Evolutionary conservation across 495 filamentous ascomycete genomes (phyloP).

Genomic region (Xylaria palmicola): DNA sequence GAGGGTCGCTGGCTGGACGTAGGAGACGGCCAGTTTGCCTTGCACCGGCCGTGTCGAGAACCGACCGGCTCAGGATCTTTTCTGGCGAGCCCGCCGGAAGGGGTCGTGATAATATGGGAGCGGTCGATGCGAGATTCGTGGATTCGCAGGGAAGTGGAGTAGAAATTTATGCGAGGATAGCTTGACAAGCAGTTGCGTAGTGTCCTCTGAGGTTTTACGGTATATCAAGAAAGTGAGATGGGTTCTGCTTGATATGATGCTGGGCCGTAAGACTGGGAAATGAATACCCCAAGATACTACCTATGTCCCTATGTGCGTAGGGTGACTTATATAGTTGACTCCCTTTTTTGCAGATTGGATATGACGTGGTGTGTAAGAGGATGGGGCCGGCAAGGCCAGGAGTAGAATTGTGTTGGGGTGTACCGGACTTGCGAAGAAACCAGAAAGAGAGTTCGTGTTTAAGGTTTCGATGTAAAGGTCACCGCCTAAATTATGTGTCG

Average conservation of each 20-base stretch:
- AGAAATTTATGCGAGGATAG: slow-evolving; percentile 15
- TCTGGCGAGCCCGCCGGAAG: not conserved
- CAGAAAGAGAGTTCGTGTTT: not conserved
- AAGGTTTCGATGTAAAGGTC: slow-evolving; percentile 2
- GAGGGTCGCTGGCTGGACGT: slow-evolving; percentile 57
- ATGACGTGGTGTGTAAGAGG: slow-evolving; percentile 18
- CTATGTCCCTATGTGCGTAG: slow-evolving; percentile 17
- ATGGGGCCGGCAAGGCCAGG: slow-evolving; percentile 16
- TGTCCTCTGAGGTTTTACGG: slow-evolving; percentile 9
- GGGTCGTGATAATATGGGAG: slow-evolving; percentile 11
- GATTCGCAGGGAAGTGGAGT: slow-evolving; percentile 1
- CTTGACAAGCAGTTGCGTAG: slow-evolving; percentile 10
- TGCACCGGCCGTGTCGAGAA: slow-evolving; percentile 27
- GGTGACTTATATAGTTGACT: slow-evolving; percentile 14
- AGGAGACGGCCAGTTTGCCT: slow-evolving; percentile 59
- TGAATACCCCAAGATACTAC: not conserved
- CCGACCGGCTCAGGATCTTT: slow-evolving; percentile 24
- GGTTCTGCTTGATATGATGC: slow-evolving; percentile 18
- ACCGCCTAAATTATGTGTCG: slow-evolving; percentile 8
- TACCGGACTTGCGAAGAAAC: slow-evolving; percentile 10
- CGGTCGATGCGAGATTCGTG: not conserved
- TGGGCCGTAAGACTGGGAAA: slow-evolving; percentile 16
- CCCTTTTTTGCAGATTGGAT: slow-evolving; percentile 22
- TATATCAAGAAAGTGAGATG: slow-evolving; percentile 13
- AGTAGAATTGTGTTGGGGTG: slow-evolving; percentile 5